Base-by-base conservation (phyloP, 495 filamentous ascomycete genomes). In the Aspergillus asperescens region DNA sequence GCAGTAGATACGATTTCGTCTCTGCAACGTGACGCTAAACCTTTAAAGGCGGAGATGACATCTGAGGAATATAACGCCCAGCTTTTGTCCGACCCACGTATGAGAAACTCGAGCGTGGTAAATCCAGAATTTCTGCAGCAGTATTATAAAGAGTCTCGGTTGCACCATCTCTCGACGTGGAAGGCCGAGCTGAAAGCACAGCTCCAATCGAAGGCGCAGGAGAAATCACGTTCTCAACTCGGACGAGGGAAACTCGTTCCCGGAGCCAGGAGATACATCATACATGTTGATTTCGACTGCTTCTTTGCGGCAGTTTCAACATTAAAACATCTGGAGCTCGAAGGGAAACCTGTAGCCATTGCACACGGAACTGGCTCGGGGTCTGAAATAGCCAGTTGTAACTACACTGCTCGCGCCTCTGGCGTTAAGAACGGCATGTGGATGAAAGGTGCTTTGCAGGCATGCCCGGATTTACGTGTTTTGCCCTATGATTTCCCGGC, bases 391-490 rank as follows among this genome's bases (percentile, higher is more conserved):
- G 93, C 93, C 7, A 95, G 90, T 50, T 98, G 93, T 67, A 98
- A 96, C 65, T 98, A 98, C 64, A 81, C 84, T 18, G 93, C 94
- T 3, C 82, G 93, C 19, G 77, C 80, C 18, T 90, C 81, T 58
- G 93, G 91, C 0, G 76, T 97, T 45, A 95, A 89, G 63, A 97
- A 97, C 55, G 93, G 94, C 7, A 96, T 96, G 94, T 98, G 93
- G 93, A 95, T 98, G 90, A 91, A 90, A 61, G 75, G 79, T 24
- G 93, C 94, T 3, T 75, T 84, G 56, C 82, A 91, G 54, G 70
- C 90, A 10, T 98, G 91, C 66, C 86, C 90, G 0, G 81, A 90
- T 16, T 77, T 98, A 24, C 87, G 90, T 55, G 80, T 94, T 5
- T 63, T 98, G 28, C 87, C 89, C 0, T 98, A 98, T 57, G 92